These are phyloP conservation scores for Myriosclerotinia scirpicola DNA, from an alignment of 2,329 filamentous ascomycete genomes.

Conservation along the genomic window DNA sequence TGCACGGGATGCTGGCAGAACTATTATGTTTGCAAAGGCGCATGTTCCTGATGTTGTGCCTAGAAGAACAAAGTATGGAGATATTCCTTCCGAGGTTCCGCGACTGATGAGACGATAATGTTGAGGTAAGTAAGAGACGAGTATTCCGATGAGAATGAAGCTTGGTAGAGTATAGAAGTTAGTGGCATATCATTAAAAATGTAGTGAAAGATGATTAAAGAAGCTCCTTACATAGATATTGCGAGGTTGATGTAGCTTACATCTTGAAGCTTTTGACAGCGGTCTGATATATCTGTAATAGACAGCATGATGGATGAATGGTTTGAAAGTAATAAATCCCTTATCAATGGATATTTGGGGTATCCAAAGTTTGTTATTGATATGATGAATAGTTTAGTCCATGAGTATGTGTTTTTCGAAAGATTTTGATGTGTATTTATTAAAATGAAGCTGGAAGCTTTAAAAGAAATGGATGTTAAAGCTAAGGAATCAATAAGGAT, in stretches of 20 bases:
- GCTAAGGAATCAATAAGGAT: no score
- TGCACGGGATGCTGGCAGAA: constrained; percentile 75
- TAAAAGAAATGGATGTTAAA: neutral
- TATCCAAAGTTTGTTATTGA: neutral
- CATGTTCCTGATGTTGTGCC: constrained; percentile 87
- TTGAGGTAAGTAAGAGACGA: constrained; percentile 92
- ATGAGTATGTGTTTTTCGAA: neutral
- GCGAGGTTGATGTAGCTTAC: constrained; percentile 53
- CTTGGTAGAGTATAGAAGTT: constrained; percentile 23
- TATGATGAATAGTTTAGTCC: neutral
- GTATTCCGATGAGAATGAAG: constrained; percentile 80
- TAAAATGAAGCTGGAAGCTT: neutral
- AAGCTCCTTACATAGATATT: constrained; percentile 51
- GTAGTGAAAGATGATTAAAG: neutral
- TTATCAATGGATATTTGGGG: neutral
- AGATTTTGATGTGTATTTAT: neutral
- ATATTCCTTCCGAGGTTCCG: constrained; percentile 88
- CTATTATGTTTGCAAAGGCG: constrained; percentile 88
- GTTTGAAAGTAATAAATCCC: neutral
- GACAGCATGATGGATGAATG: constrained; percentile 22
- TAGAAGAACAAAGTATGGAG: constrained; percentile 92
- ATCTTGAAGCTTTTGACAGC: constrained; percentile 53
- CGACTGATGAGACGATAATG: constrained; percentile 87
- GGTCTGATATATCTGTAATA: constrained; percentile 27
- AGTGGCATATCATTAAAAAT: neutral